Evolutionary conservation across 306 rosid species (phyloP), one percentile per base, ranked within the genome.

Genomic region (Fragaria vesca): DNA sequence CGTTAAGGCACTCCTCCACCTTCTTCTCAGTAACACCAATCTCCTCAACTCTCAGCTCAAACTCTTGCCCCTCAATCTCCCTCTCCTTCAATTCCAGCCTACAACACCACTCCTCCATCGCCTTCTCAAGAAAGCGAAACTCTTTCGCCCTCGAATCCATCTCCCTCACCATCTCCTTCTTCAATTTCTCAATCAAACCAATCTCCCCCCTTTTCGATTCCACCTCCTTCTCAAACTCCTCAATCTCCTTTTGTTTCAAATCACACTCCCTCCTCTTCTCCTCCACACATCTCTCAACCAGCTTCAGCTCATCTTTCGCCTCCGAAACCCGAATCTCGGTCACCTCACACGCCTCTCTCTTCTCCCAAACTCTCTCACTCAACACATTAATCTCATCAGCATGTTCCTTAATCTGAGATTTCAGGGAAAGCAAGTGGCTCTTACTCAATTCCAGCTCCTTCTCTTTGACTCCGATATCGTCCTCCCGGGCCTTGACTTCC

Each of bases 321-420:
- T 18, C 12, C 63, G 47, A 15, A 47, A 78, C 65, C 9, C 58
- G 43, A 12, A 60, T 66, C 7, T 36, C 43, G 30, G 83, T 24
- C 2, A 9, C 32, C 32, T 20, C 40, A 21, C 83, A 55, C 21
- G 83, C 83, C 38, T 51, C 71, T 1, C 30, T 28, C 30, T 28
- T 28, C 30, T 28, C 30, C 60, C 77, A 72, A 43, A 43, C 38
- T 75, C 88, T 21, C 34, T 57, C 24, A 86, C 69, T 54, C 54
- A 78, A 80, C 48, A 42, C 21, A 43, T 57, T 75, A 40, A 83
- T 87, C 76, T 84, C 87, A 71, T 79, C 63, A n/a, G 18, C 18
- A 12, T 51, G 26, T 34, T 66, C 48, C 51, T 17, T 15, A 66
- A 76, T 76, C 66, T 62, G 12, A 5, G 21, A 70, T 11, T 71